Base-by-base conservation (phyloP, 352 stramenopile species). In the Globisporangium solare region DNA sequence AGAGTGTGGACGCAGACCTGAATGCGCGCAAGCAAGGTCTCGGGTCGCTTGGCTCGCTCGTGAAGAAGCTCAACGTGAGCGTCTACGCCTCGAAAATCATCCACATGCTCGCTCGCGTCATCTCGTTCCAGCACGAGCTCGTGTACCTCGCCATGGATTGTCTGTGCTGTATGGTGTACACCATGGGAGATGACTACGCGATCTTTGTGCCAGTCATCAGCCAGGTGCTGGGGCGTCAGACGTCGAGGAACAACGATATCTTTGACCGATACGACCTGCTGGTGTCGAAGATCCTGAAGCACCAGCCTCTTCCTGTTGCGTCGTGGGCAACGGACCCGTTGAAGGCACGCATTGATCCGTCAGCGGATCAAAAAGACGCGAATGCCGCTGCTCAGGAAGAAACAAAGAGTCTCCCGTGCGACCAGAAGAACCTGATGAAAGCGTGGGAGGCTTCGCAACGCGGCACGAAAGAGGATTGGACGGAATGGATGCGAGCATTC, bases 401-500 rank as follows among this genome's bases (percentile, higher is more conserved):
- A 63, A 76, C 74, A 2, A 95, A 90, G 50, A 88, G 66, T 41
- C 58, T 93, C 18, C 85, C 85, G 17, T 92, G 81, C 51, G 83
- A 95, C 48, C 83, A 95, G 58, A 78, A 79, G 42, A 89, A 92
- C 51, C 62, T 95, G 20, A 79, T 89, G 68, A 92, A 93, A 48
- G 86, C 86, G 11, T 95, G 86, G 86, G 86, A 95, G 45, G 74
- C 80, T 41, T 88, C 83, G 11, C 83, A 95, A 47, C 76, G 84
- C 47, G 86, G 78, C 13, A 95, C 83, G 12, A 94, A 94, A 50
- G 86, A 95, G 58, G 97, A 99, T 64, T 99, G 97, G 97, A 95
- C 94, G 55, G 97, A 99, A 67, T 99, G 98, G 98, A 99, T 99
- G 74, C 76, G 97, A 8, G 77, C 91, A 0, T 97, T 99, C 51